Base-by-base conservation (phyloP, 1,284 basidiomycete species). In the Cystobasidium sp. region DNA sequence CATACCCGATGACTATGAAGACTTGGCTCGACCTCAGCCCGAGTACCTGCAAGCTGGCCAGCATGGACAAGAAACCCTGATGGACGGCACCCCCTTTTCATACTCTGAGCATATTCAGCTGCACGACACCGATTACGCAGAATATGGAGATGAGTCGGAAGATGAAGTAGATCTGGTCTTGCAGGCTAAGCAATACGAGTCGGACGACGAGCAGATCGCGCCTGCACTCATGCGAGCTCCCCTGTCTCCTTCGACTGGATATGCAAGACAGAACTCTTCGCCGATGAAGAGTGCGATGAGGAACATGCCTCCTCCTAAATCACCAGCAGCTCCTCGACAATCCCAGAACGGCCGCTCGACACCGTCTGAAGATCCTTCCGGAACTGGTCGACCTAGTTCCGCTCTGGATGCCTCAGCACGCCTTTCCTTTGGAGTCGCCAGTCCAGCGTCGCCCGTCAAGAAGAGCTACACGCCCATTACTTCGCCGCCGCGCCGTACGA, bases 1-100 rank as follows among this genome's bases (percentile, higher is more conserved):
- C n/a, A 76, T 79, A 1, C 78, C 77, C 6, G 79, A 80, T 46
- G 76, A 77, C 31, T 52, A 58, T 0, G 59, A 59, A 5, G 61
- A 61, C 39, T 55, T 74, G 22, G 44, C 64, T 6, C 20, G 37
- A 5, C 68, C 47, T 12, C 53, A 49, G 37, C 20, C 46, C 3
- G 24, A 22, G 3, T 74, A 51, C 37, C 58, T 49, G 24, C 44
- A 62, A 10, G 7, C 47, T 10, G 58, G 18, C 9, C 63, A 74
- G 18, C 61, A 49, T 8, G 8, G 51, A n/a, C 12, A 55, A 1
- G 24, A 63, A 3, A 37, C 41, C 8, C 59, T 49, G 1, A 46
- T 8, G 53, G 56, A 31, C 37, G 53, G 56, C 39, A 63, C 61
- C 20, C 64, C 64, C 20, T 39, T 37, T 39, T 67, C 64, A 6